These are phyloP conservation scores for Asparagopsis taxiformis DNA, from an alignment of 31 red algal genomes.

Conservation along the genomic window DNA sequence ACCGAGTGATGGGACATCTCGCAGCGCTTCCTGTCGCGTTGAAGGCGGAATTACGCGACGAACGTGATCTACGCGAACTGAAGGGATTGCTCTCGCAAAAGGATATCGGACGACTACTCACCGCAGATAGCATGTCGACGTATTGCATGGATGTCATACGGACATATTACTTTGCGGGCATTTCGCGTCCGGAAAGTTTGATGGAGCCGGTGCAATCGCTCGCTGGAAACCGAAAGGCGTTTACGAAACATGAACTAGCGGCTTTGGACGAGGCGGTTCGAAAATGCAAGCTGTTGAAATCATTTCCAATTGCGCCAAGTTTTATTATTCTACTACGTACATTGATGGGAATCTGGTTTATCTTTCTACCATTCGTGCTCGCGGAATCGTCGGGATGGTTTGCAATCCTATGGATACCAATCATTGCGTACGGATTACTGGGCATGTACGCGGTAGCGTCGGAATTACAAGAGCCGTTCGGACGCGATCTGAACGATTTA, in stretches of 20 bases:
- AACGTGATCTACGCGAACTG: slow-evolving; percentile 22
- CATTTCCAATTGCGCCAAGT: slow-evolving; percentile 26
- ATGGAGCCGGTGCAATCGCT: not conserved
- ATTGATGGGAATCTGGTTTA: slow-evolving; percentile 31
- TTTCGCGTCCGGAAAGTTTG: not conserved
- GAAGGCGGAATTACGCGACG: slow-evolving; percentile 22
- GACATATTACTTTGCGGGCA: slow-evolving; percentile 6
- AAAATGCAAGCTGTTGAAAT: slow-evolving; percentile 8
- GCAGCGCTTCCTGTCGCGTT: slow-evolving; percentile 30
- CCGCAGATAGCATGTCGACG: slow-evolving; percentile 23
- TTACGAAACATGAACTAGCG: slow-evolving; percentile 3
- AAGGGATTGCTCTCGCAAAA: slow-evolving; percentile 25
- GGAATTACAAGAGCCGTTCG: slow-evolving; percentile 54
- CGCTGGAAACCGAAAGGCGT: not conserved
- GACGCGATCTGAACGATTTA: slow-evolving; percentile 52
- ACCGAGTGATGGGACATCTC: slow-evolving; percentile 22
- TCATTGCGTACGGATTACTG: slow-evolving; percentile 48
- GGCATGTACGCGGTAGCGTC: slow-evolving; percentile 48
- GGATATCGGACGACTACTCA: slow-evolving; percentile 38
- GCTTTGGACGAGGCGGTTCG: slow-evolving; percentile 19
- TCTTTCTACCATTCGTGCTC: slow-evolving; percentile 35
- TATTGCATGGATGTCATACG: slow-evolving; percentile 30
- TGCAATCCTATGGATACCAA: slow-evolving; percentile 53
- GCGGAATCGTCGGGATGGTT: slow-evolving; percentile 59
- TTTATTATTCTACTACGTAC: slow-evolving; percentile 28